Percentiles rank a stretch among this genome's conserved stretches.
Conservation (phyloP, 1,284 basidiomycete genomes). For the Polyporus tsugae region DNA sequence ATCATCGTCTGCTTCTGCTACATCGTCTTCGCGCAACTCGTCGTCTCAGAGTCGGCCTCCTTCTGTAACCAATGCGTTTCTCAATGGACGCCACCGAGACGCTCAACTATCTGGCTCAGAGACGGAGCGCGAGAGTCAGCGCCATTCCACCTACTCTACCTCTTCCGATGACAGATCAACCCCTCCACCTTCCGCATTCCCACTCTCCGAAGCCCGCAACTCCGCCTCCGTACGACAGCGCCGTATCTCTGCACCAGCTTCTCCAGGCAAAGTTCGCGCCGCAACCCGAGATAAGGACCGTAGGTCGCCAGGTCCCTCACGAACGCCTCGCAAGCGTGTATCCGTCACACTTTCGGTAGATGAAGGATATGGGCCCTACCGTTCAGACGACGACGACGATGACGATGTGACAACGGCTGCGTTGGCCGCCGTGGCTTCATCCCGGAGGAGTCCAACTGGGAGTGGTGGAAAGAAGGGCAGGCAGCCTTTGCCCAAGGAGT, state of each 20-base stretch:
- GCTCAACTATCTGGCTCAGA: conserved; percentile 72
- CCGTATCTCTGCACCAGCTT: conserved; percentile 61
- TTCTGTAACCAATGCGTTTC: conserved; percentile 30
- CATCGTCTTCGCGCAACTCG: conserved; percentile 39
- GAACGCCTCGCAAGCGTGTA: conserved; percentile 53
- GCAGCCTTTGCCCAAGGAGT: conserved; percentile 69
- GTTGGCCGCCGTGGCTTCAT: conserved; percentile 66
- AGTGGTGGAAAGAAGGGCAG: conserved; percentile 49
- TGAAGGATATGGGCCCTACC: conserved; percentile 32
- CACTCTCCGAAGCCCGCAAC: conserved; percentile 40
- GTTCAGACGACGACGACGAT: conserved; percentile 44
- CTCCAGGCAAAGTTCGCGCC: conserved; percentile 53
- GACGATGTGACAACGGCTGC: conserved; percentile 59
- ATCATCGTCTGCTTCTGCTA: conserved; percentile 42
- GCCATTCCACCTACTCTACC: conserved; percentile 45
- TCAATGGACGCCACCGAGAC: conserved; percentile 35
- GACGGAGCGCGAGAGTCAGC: conserved; percentile 72
- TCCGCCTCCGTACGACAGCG: conserved; percentile 49
- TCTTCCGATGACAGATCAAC: conserved; percentile 49
- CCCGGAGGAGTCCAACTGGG: conserved; percentile 56
- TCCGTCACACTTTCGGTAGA: conserved; percentile 45
- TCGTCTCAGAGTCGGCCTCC: conserved; percentile 39
- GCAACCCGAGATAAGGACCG: conserved; percentile 36
- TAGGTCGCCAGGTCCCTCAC: conserved; percentile 49
- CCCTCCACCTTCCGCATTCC: conserved; percentile 44